These are phyloP conservation scores for Saccharomycopsis hybrid DNA, from an alignment of 1,139 yeast species.

Conservation along the genomic window DNA sequence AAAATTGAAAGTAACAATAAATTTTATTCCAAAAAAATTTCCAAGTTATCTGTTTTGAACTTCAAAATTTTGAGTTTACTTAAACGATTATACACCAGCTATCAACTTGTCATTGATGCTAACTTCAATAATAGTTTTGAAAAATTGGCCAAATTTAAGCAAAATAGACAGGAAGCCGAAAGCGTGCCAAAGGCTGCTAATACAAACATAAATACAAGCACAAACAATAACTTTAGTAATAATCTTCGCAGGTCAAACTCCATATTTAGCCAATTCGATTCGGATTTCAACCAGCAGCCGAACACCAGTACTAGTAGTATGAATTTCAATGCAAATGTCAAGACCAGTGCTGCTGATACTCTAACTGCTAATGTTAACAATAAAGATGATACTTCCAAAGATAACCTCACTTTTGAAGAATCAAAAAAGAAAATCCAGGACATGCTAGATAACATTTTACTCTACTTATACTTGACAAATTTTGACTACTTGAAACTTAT, in stretches of 20 bases:
- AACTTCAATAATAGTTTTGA: slow-evolving; percentile 1
- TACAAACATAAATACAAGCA: too few relatives aligned
- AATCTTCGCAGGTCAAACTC: neutral
- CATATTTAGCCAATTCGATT: neutral
- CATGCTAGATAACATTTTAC: slow-evolving; percentile 15
- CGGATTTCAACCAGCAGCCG: too few relatives aligned
- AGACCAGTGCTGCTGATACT: neutral
- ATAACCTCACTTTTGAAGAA: slow-evolving; percentile 7
- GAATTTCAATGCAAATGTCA: neutral
- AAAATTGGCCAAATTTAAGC: neutral
- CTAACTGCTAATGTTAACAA: too few relatives aligned
- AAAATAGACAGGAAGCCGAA: neutral
- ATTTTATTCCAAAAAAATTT: neutral
- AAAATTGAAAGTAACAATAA: too few relatives aligned
- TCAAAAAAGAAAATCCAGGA: slow-evolving; percentile 10
- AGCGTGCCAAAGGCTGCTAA: neutral
- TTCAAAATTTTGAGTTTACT: neutral
- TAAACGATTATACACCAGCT: neutral
- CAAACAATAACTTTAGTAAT: neutral
- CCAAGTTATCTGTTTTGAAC: slow-evolving; percentile 2
- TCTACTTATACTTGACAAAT: slow-evolving; percentile 10
- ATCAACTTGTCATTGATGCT: neutral
- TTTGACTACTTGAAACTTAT: slow-evolving; percentile 5
- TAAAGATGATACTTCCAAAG: neutral
- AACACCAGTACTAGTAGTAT: neutral